Conservation (phyloP, 148 eudicot genomes). For the Amaranthus palmeri region DNA sequence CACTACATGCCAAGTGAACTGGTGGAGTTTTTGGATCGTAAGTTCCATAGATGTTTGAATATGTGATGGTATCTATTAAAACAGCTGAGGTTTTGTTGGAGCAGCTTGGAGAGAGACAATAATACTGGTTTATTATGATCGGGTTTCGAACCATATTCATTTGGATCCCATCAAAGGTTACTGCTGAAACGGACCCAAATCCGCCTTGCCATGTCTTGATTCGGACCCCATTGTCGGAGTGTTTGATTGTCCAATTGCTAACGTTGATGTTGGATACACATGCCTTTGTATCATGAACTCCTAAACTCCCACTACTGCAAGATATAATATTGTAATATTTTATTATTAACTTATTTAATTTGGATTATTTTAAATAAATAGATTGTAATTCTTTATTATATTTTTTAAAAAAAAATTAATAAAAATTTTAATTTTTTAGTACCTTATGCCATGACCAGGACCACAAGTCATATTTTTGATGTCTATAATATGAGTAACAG, state of each 20-base stretch:
- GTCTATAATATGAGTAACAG: slow-evolving; percentile 68
- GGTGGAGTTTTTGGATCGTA: slow-evolving; percentile 61
- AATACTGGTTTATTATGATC: slow-evolving; percentile 80
- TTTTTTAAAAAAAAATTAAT: neutral
- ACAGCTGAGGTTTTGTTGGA: slow-evolving; percentile 70
- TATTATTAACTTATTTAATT: too few species aligned
- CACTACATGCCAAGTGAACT: slow-evolving; percentile 65
- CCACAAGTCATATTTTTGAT: slow-evolving; percentile 85
- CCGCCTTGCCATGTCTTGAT: slow-evolving; percentile 99
- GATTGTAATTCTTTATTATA: too few species aligned
- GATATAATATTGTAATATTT: too few species aligned
- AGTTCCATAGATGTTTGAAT: slow-evolving; percentile 60
- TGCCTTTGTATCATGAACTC: slow-evolving; percentile 60
- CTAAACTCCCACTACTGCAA: slow-evolving; percentile 90
- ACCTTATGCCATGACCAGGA: slow-evolving; percentile 95
- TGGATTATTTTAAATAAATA: too few species aligned
- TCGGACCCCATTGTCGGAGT: slow-evolving; percentile 82
- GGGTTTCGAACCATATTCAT: slow-evolving; percentile 92
- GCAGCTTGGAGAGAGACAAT: slow-evolving; percentile 56
- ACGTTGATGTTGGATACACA: slow-evolving; percentile 82
- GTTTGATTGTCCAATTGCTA: slow-evolving; percentile 52
- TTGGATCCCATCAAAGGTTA: slow-evolving; percentile 53
- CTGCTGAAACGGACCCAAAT: slow-evolving; percentile 63
- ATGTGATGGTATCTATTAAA: slow-evolving; percentile 34
- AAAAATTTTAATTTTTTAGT: neutral